These are phyloP conservation scores for Mycena crocata DNA, from an alignment of 768 basidiomycete genomes.

Conservation along the genomic window DNA sequence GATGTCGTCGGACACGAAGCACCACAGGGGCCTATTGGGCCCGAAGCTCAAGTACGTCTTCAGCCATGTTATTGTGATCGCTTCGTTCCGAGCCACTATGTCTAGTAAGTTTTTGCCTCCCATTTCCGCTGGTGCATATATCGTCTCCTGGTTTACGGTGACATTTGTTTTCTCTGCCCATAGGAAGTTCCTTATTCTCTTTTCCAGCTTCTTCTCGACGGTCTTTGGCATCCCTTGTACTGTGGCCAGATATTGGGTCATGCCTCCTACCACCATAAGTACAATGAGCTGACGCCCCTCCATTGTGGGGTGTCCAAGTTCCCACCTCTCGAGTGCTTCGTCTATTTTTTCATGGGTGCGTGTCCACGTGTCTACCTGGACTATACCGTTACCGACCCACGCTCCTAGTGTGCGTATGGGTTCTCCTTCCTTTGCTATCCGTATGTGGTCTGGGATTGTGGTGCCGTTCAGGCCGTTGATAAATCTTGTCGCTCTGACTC, in stretches of 20 bases:
- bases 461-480: conserved; percentile 40
- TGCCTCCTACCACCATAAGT: conserved; percentile 4
- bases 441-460: conserved; percentile 23
- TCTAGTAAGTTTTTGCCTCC: no score
- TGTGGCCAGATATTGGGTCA: background rate
- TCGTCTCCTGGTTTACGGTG: background rate
- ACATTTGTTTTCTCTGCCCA: background rate
- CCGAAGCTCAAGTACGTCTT: no score
- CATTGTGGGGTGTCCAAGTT: no score
- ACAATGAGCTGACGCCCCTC: no score
- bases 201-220: no score
- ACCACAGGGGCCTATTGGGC: no score
- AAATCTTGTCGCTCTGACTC: background rate
- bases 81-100: no score
- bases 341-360: conserved; percentile 22
- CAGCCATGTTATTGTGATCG: no score
- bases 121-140: no score
- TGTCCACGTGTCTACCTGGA: conserved; percentile 19
- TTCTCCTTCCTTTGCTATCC: conserved; percentile 26
- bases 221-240: background rate
- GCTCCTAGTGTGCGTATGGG: conserved; percentile 24
- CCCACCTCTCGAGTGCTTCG: background rate
- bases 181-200: background rate
- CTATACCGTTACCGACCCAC: conserved; percentile 26
- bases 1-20: no score